phyloP scores from a whole-genome alignment of 2,329 filamentous ascomycete species.

The Penicillium sp. region DNA sequence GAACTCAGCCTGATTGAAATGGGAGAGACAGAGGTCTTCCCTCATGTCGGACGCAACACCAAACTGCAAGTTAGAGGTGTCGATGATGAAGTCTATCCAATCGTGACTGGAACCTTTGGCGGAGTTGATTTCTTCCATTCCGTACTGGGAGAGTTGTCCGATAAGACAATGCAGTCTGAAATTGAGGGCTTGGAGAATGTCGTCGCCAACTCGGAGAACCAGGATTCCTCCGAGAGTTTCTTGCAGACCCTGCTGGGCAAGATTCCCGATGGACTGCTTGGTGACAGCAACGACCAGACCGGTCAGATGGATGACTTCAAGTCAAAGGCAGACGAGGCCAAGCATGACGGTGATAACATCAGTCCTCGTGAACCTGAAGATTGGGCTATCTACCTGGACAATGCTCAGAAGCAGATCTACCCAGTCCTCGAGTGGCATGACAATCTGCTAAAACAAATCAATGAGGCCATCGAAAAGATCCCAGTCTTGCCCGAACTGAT shows the following conservation, averaged over 20 bases:
- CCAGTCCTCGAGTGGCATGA: conserved; percentile 91
- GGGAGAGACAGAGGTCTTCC: conserved; percentile 77
- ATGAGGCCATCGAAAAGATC: conserved; percentile 76
- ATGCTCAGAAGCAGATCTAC: conserved; percentile 76
- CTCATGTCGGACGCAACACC: conserved; percentile 78
- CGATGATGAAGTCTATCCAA: conserved; percentile 67
- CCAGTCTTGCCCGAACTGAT: conserved; percentile 80
- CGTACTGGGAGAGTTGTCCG: conserved; percentile 73
- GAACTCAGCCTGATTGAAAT: conserved; percentile 86
- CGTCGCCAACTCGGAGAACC: conserved; percentile 61
- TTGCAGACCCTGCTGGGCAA: conserved; percentile 77
- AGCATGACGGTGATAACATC: conserved; percentile 71
- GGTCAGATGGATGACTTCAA: conserved; percentile 77
- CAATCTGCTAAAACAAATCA: conserved; percentile 76
- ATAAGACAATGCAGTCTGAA: conserved; percentile 89
- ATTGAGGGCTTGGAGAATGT: conserved; percentile 85
- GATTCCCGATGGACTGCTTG: conserved; percentile 77
- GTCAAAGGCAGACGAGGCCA: conserved; percentile 68
- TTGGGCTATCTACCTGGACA: conserved; percentile 72
- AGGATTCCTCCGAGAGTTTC: conserved; percentile 66
- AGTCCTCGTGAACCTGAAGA: conserved; percentile 79
- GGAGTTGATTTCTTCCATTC: conserved; percentile 93
- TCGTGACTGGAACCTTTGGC: conserved; percentile 89
- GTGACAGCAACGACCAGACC: conserved; percentile 62
- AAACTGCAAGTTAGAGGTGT: conserved; percentile 67